Conservation (phyloP, 1,284 basidiomycete species). For the Microbotryum violaceum region DNA sequence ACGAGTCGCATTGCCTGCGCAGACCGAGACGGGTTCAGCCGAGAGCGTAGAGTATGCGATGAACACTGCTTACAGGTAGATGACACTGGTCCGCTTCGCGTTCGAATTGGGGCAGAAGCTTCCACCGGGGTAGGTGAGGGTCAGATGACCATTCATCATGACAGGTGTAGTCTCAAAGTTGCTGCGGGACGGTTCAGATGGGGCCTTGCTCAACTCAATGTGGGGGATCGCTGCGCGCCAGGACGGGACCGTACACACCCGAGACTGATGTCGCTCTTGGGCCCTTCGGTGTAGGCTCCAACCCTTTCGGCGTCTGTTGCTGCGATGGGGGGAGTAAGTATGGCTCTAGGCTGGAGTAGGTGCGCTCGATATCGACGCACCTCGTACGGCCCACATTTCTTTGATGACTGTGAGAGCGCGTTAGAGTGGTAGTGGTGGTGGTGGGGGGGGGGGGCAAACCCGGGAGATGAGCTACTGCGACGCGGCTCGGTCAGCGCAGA, state of each 20-base stretch:
- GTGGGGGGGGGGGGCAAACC: conserved; percentile 16
- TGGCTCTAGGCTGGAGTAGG: background rate
- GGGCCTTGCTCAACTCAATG: background rate
- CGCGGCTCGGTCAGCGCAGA: too few species aligned
- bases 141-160: conserved; percentile 48
- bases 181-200: conserved; percentile 40
- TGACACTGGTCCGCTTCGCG: conserved; percentile 51
- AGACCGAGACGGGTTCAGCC: conserved; percentile 55
- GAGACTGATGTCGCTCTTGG: conserved; percentile 60
- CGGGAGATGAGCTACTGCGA: background rate
- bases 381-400: conserved; percentile 49
- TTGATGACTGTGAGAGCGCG: conserved; percentile 48
- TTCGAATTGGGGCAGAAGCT: conserved; percentile 52
- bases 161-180: conserved; percentile 55
- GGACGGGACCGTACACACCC: conserved; percentile 42
- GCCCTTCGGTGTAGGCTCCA: conserved; percentile 55
- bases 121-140: conserved; percentile 53
- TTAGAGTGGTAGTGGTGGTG: conserved; percentile 55
- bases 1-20: conserved; percentile 55
- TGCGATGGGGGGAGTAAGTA: conserved; percentile 44
- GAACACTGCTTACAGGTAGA: conserved; percentile 58
- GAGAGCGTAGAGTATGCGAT: conserved; percentile 48
- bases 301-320: conserved; percentile 48
- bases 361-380: background rate
- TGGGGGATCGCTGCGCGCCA: background rate